Base-by-base conservation (phyloP, 371 early-diverging fungal genomes). In the Lichtheimia ornata region DNA sequence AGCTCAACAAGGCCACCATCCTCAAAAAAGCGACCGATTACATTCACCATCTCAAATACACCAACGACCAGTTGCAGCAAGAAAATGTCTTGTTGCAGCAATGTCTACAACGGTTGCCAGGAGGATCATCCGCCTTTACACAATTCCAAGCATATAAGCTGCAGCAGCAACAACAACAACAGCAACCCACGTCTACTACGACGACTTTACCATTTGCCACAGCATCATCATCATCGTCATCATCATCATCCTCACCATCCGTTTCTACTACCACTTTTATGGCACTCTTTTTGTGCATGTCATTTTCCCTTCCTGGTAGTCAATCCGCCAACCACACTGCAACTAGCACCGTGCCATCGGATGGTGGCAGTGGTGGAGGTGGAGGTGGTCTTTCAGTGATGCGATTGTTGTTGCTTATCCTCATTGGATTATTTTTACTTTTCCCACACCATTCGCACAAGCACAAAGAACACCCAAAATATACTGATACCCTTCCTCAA, bases 21-120 rank as follows among this genome's bases (percentile, higher is more conserved):
- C 61, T 93, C 60, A 76, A 86, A 43, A 91, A 91, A 59, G 86
- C 91, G 3, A 91, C 92, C 0, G 91, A 94, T 66, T 93, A 94
- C 67, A 92, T 94, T 56, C 75, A 84, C 43, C 77, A 90, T 59
- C 73, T 94, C 24, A 81, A 84, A 43, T 70, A 80, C 12, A 74
- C 65, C 52, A 82, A 83, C 54, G 65, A 74, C 25, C 63, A 65
- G 50, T 49, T 80, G 24, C 61, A 82, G 59, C 42, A 61, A 17
- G 84, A 85, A 43, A 82, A 80, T 22, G 64, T 62, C 0, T 57
- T 65, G 14, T 62, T 85, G 17, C 63, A 79, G 42, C 73, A 72
- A n/a, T 61, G 86, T 5, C 54, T 87, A 20, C 63, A 64, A 9
- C 76, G 77, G 1, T 56, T 88, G 20, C 85, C 86, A 3, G 85